Percentiles rank a stretch among this genome's conserved stretches.
phyloP scores from a whole-genome alignment of 2,329 filamentous ascomycete genomes.

The Geoglossum cookeanum region DNA sequence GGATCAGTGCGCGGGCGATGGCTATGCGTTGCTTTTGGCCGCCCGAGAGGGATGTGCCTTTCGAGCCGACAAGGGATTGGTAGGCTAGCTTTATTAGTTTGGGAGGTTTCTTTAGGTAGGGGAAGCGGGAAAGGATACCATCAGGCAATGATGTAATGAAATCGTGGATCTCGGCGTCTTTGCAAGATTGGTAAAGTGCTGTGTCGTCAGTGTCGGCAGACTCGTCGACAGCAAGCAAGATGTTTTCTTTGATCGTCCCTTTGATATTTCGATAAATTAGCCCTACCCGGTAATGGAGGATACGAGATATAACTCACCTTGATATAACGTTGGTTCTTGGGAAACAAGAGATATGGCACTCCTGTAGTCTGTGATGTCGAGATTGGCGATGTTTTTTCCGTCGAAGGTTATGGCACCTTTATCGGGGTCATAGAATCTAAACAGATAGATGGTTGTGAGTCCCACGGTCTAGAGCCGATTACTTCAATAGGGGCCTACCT shows the following conservation, averaged over 20 bases:
- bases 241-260: constrained; percentile 64
- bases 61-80: constrained; percentile 84
- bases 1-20: constrained; percentile 28
- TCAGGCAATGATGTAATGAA: constrained; percentile 70
- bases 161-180: constrained; percentile 86
- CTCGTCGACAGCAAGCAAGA: constrained; percentile 55
- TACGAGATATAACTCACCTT: constrained; percentile 12
- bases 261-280: too few species aligned
- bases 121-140: constrained; percentile 30
- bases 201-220: constrained; percentile 51
- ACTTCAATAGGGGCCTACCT: not conserved
- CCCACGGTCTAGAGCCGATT: too few species aligned
- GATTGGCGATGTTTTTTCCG: constrained; percentile 56
- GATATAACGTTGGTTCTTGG: constrained; percentile 84
- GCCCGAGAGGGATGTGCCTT: constrained; percentile 78
- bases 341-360: constrained; percentile 84
- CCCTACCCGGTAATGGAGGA: too few species aligned
- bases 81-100: constrained; percentile 19
- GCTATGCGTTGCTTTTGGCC: constrained; percentile 95
- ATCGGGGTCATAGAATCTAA: constrained; percentile 82
- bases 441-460: constrained; percentile 16
- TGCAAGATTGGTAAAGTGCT: constrained; percentile 60
- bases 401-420: constrained; percentile 62
- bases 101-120: not conserved
- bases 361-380: constrained; percentile 81